A percentile compares a stretch with the other conserved stretches of the same genome.
phyloP scores from a whole-genome alignment of 257 asterid species.

The Fraxinus quadrangulata region DNA sequence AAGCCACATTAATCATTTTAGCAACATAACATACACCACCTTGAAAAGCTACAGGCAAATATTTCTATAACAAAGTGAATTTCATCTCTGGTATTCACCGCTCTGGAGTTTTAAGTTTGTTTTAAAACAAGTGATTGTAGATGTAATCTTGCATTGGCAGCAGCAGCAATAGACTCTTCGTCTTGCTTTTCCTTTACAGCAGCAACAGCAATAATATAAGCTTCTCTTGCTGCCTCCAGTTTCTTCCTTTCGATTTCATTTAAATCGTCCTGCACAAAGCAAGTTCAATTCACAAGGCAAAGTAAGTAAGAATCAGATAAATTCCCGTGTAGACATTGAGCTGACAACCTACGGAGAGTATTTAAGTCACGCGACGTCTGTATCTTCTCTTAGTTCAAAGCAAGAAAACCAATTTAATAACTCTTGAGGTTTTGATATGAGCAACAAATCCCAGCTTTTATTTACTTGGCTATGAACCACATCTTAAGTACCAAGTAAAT shows the following conservation, averaged over 20 bases:
- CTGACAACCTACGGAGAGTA: not conserved
- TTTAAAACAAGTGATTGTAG: conserved; percentile 62
- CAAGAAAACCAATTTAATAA: not conserved
- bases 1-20: conserved; percentile 9
- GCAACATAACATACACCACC: conserved; percentile 8
- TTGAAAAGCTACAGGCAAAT: conserved; percentile 16
- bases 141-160: conserved; percentile 69
- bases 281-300: not conserved
- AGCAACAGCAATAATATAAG: conserved; percentile 67
- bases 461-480: not conserved
- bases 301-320: not conserved
- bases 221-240: conserved; percentile 77
- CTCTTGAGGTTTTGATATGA: not conserved
- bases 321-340: not conserved
- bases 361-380: not conserved
- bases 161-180: conserved; percentile 74
- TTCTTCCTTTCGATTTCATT: conserved; percentile 55
- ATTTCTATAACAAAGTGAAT: not conserved
- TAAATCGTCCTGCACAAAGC: conserved; percentile 50
- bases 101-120: conserved; percentile 22
- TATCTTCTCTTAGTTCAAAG: not conserved
- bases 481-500: not conserved
- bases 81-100: conserved; percentile 1
- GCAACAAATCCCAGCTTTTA: not conserved
- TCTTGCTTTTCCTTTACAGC: conserved; percentile 75